Percentiles rank a stretch among this genome's conserved stretches.
Evolutionary conservation across 2,329 filamentous ascomycete species (phyloP).

Genomic region (Podosphaera aphanis): DNA sequence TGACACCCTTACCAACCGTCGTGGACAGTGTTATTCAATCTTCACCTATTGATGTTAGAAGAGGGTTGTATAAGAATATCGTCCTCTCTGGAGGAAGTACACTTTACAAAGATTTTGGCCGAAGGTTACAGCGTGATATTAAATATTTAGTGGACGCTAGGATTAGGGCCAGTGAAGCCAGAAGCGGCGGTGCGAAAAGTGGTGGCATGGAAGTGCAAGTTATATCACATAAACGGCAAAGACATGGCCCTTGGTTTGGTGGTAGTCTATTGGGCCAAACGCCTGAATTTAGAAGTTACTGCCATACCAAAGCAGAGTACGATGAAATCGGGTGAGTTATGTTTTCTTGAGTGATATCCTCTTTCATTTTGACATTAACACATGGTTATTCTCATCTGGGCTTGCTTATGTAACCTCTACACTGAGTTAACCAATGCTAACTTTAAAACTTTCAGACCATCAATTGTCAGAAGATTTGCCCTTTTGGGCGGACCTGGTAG

Average conservation of each 20-base stretch:
- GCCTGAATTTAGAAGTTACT: conserved; percentile 95
- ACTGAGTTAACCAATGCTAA: neutral
- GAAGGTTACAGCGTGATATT: conserved; percentile 88
- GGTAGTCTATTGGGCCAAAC: conserved; percentile 91
- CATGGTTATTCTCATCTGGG: too few species aligned
- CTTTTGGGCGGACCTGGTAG: conserved; percentile 78
- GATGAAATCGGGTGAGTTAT: conserved; percentile 10
- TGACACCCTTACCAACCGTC: conserved; percentile 80
- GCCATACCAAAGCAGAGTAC: conserved; percentile 57
- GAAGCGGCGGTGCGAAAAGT: conserved; percentile 70
- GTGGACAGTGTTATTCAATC: conserved; percentile 95
- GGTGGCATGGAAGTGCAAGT: conserved; percentile 92
- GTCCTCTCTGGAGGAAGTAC: conserved; percentile 92
- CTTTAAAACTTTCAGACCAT: conserved; percentile 35
- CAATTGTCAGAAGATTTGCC: conserved; percentile 86
- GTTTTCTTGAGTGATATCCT: too few species aligned
- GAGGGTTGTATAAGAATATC: conserved; percentile 98
- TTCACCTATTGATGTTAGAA: conserved; percentile 87
- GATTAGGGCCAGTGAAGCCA: conserved; percentile 75
- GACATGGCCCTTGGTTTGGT: conserved; percentile 96
- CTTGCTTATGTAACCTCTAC: neutral
- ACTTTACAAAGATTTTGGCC: conserved; percentile 94
- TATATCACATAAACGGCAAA: conserved; percentile 89
- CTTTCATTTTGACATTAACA: too few species aligned
- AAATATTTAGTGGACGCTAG: conserved; percentile 83